Percentiles rank a stretch among this genome's conserved stretches.
These are phyloP conservation scores for Nyssa sinensis DNA, from an alignment of 148 eudicot species.

Conservation along the genomic window DNA sequence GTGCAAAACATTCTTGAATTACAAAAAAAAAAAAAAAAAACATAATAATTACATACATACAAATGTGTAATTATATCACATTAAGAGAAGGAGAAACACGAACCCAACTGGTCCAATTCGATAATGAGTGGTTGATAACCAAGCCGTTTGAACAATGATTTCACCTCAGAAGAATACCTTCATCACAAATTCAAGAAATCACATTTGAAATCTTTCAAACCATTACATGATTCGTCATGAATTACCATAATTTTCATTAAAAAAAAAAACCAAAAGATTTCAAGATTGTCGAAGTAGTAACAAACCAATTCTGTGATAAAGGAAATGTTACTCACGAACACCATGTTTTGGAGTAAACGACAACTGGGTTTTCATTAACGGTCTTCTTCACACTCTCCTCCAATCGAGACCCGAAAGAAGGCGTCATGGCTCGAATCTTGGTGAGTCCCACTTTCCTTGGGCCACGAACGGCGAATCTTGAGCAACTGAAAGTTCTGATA, in stretches of 20 bases:
- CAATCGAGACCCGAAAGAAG: conserved; percentile 68
- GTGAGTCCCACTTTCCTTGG: neutral
- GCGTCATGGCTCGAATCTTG: conserved; percentile 48
- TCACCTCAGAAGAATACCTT: conserved; percentile 92
- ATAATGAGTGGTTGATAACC: conserved; percentile 72
- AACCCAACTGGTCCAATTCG: conserved; percentile 93
- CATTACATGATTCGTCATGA: neutral
- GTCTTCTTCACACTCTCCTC: conserved; percentile 81
- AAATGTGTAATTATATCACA: neutral
- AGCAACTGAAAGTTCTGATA: conserved; percentile 6
- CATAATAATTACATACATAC: neutral
- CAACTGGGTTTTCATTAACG: conserved; percentile 70
- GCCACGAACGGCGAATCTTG: conserved; percentile 18
- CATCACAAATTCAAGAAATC: conserved; percentile 17
- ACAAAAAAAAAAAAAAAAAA: neutral
- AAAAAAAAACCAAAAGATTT: neutral
- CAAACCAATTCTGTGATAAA: neutral
- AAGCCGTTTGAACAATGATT: conserved; percentile 69
- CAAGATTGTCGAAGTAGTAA: neutral
- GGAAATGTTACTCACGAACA: conserved; percentile 65
- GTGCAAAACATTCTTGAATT: too few species aligned
- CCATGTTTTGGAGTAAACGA: conserved; percentile 92
- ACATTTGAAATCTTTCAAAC: conserved; percentile 13
- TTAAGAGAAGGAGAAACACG: conserved; percentile 8
- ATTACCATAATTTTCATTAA: neutral